Evolutionary conservation across 805 yeast species (phyloP).

Genomic region (Ogataea saltuana): DNA sequence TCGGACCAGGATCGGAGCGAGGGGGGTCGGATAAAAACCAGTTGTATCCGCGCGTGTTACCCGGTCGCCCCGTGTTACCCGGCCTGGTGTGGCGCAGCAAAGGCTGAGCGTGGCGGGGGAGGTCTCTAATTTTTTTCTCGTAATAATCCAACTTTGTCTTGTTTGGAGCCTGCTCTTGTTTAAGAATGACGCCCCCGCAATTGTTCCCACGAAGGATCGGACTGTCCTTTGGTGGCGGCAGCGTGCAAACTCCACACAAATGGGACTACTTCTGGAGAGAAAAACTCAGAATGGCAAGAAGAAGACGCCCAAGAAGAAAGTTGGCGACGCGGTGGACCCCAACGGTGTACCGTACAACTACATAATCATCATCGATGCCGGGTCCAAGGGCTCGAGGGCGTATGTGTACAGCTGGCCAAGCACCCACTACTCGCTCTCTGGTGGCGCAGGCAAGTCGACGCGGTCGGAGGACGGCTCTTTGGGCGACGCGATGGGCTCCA

Average conservation of each 20-base stretch:
- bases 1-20: conserved; percentile 5
- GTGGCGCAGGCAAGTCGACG: too few relatives aligned
- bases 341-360: conserved; percentile 57
- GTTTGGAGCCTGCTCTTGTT: too few relatives aligned
- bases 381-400: conserved; percentile 65
- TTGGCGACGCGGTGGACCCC: conserved; percentile 35
- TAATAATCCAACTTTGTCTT: background rate
- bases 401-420: conserved; percentile 58
- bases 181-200: too few relatives aligned
- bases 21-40: background rate
- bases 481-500: background rate
- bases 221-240: background rate
- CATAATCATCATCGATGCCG: conserved; percentile 62
- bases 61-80: conserved; percentile 2
- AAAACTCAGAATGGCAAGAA: conserved; percentile 11
- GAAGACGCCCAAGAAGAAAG: conserved; percentile 13
- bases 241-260: conserved; percentile 1
- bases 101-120: background rate
- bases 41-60: conserved; percentile 1
- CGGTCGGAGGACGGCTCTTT: conserved; percentile 5
- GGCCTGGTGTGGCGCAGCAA: background rate
- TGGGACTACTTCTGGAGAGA: conserved; percentile 2
- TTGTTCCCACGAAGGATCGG: background rate
- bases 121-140: background rate
- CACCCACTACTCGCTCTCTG: conserved; percentile 32